Conservation (phyloP, 805 yeast species). For the Clavispora carvajalis region DNA sequence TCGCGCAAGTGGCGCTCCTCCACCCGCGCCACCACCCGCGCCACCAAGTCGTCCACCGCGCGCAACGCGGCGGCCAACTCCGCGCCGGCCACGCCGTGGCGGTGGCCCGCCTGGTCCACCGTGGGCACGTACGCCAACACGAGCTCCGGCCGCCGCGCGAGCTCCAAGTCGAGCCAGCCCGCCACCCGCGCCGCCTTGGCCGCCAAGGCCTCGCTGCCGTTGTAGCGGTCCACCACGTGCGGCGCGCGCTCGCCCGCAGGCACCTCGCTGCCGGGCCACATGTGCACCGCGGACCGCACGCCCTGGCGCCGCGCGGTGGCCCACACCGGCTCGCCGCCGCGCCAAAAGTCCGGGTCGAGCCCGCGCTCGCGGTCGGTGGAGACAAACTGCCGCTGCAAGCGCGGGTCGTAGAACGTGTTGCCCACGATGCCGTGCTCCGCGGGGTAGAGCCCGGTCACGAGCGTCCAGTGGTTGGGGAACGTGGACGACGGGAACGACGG, state of each 20-base stretch:
- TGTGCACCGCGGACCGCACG: conserved; percentile 70
- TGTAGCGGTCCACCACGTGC: conserved; percentile 55
- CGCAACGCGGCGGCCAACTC: conserved; percentile 49
- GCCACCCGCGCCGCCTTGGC: conserved; percentile 54
- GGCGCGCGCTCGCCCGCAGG: conserved; percentile 40
- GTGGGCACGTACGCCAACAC: conserved; percentile 75
- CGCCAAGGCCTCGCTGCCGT: conserved; percentile 56
- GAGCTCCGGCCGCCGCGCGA: conserved; percentile 63
- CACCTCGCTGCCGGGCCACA: conserved; percentile 96
- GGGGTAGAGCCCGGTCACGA: conserved; percentile 83
- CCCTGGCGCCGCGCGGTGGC: conserved; percentile 61
- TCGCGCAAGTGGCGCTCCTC: conserved; percentile 50
- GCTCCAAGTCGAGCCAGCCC: conserved; percentile 59
- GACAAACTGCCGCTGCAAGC: conserved; percentile 48
- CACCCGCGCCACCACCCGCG: conserved; percentile 44
- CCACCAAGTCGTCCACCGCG: conserved; percentile 64
- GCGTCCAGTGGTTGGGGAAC: conserved; percentile 88
- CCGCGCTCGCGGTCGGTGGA: conserved; percentile 54
- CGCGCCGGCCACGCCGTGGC: conserved; percentile 60
- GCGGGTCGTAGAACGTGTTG: conserved; percentile 70
- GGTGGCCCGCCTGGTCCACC: conserved; percentile 75
- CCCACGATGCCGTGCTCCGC: conserved; percentile 84
- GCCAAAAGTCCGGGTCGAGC: conserved; percentile 62
- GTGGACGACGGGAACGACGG: conserved; percentile 89
- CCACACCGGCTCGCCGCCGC: conserved; percentile 88